phyloP scores from a whole-genome alignment of 179 eudicot genomes.

The Sideroxylon spinosum region DNA sequence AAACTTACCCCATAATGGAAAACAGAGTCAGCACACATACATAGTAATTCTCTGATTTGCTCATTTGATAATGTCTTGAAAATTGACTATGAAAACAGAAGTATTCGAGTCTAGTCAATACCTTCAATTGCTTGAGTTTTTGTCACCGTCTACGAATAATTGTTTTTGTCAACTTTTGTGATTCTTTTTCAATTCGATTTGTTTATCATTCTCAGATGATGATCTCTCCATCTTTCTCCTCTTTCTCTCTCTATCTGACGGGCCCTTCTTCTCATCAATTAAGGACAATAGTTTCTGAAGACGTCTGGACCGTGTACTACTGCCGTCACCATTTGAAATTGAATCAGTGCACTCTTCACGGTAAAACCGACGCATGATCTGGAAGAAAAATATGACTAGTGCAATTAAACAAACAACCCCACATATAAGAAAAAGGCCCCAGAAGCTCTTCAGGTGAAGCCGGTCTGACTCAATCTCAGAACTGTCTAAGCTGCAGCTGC shows the following conservation, averaged over 20 bases:
- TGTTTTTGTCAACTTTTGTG: constrained; percentile 27
- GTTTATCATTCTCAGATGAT: constrained; percentile 24
- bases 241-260: constrained; percentile 39
- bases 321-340: constrained; percentile 26
- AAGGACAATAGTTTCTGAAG: constrained; percentile 53
- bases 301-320: constrained; percentile 35
- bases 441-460: constrained; percentile 70
- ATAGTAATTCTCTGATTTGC: not conserved
- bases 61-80: not conserved
- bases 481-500: constrained; percentile 61
- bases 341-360: constrained; percentile 23
- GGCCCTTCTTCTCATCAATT: constrained; percentile 71
- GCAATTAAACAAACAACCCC: constrained; percentile 61
- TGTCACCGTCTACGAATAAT: constrained; percentile 20
- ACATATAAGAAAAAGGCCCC: constrained; percentile 73
- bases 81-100: not conserved
- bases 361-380: constrained; percentile 33
- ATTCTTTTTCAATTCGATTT: constrained; percentile 26
- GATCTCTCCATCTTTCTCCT: constrained; percentile 45
- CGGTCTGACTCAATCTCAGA: constrained; percentile 52
- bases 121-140: constrained; percentile 6
- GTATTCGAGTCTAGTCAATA: not conserved
- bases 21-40: not conserved
- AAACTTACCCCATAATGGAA: not conserved
- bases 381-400: constrained; percentile 41